Evolutionary conservation across 2,329 filamentous ascomycete species (phyloP).

Genomic region (Fusarium newnesense): DNA sequence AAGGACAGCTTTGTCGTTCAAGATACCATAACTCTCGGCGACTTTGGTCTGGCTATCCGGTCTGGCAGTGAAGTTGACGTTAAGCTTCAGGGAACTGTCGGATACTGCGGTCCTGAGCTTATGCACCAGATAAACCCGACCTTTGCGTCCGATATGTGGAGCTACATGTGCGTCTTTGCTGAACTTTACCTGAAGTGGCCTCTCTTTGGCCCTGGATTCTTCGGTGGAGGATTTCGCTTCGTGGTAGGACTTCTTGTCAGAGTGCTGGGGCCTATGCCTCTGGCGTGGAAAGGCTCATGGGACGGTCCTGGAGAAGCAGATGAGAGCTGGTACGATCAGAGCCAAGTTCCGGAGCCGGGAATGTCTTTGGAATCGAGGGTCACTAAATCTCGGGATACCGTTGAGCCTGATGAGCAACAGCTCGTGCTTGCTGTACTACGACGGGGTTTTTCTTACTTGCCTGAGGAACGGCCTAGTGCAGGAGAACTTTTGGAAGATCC

Average conservation of each 20-base stretch:
- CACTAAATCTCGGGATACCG: fast-evolving
- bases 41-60: neutral
- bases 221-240: neutral
- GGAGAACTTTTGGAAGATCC: neutral
- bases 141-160: neutral
- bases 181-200: neutral
- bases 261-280: neutral
- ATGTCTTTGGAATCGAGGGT: neutral
- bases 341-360: fast-evolving
- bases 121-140: neutral
- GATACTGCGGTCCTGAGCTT: neutral
- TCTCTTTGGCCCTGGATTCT: neutral
- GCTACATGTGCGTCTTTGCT: neutral
- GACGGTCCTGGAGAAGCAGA: neutral
- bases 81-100: fast-evolving
- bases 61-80: neutral
- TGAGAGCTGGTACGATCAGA: neutral
- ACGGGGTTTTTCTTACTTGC: neutral
- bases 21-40: neutral
- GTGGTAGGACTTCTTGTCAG: fast-evolving
- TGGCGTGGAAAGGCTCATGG: neutral
- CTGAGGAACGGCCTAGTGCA: neutral
- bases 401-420: neutral
- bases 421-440: neutral
- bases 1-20: neutral